Percentiles rank a stretch among this genome's conserved stretches.
Conservation (phyloP, 257 asterid genomes). For the Solanum stenotomum region DNA sequence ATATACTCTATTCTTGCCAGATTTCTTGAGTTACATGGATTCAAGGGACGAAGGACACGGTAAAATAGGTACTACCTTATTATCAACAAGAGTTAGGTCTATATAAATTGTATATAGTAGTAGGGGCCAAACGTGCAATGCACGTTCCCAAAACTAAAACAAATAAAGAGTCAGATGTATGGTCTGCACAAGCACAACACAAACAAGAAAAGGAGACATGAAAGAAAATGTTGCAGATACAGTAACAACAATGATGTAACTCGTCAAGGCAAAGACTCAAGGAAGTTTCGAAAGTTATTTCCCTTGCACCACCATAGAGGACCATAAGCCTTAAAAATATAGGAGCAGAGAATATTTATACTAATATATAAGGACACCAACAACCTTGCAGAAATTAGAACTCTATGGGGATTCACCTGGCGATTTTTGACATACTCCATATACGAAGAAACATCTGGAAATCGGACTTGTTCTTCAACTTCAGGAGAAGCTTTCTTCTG, state of each 20-base stretch:
- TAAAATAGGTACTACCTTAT: background rate
- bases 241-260: background rate
- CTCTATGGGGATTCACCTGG: conserved; percentile 44
- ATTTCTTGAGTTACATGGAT: background rate
- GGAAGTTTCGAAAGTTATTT: background rate
- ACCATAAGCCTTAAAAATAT: background rate
- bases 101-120: background rate
- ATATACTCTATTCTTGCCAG: background rate
- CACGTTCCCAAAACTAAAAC: background rate
- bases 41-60: background rate
- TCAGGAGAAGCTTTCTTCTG: conserved; percentile 61
- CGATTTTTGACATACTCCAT: conserved; percentile 93
- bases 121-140: background rate
- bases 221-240: background rate
- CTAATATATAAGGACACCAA: background rate
- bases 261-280: background rate
- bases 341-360: background rate
- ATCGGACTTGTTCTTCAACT: conserved; percentile 55
- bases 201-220: background rate
- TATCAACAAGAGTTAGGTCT: background rate
- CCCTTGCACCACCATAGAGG: background rate
- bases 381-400: background rate
- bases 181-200: background rate
- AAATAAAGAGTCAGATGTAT: background rate
- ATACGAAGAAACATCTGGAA: conserved; percentile 75